Percentiles rank a stretch among this genome's conserved stretches.
phyloP scores from a whole-genome alignment of 441 rosid species.

The Populus tomentosa region DNA sequence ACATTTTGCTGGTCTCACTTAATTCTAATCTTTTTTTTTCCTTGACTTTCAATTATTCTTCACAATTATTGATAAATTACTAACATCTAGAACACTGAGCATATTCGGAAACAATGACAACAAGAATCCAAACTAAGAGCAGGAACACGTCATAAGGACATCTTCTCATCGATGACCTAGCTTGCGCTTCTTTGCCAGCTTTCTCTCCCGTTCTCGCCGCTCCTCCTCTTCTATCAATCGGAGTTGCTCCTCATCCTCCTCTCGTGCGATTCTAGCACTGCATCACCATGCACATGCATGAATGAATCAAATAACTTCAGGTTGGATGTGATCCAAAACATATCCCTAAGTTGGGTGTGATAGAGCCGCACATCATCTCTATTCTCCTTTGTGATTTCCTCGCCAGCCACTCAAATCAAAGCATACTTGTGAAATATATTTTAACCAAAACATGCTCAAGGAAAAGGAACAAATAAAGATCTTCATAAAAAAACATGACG shows the following conservation, averaged over 20 bases:
- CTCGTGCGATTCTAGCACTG: slow-evolving; percentile 73
- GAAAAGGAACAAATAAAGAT: too few relatives aligned
- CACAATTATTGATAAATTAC: too few relatives aligned
- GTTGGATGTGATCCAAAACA: background rate
- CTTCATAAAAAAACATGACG: background rate
- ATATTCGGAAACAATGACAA: background rate
- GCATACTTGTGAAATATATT: too few relatives aligned
- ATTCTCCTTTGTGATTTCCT: too few relatives aligned
- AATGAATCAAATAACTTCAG: background rate
- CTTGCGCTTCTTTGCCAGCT: slow-evolving; percentile 54
- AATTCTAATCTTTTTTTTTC: too few relatives aligned
- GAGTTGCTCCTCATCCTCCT: slow-evolving; percentile 74
- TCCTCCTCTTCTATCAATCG: slow-evolving; percentile 73
- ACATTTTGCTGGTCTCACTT: too few relatives aligned
- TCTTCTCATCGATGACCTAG: slow-evolving; percentile 16
- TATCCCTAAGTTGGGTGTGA: too few relatives aligned
- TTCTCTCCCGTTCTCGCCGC: slow-evolving; percentile 47
- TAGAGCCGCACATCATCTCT: too few relatives aligned
- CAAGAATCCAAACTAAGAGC: background rate
- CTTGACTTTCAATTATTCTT: too few relatives aligned
- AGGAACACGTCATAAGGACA: background rate
- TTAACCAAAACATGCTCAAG: too few relatives aligned
- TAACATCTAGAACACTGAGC: background rate
- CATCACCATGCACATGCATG: background rate
- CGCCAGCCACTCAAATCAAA: too few relatives aligned